Evolutionary conservation across 139 green algal genomes (phyloP).

Genomic region (Coccomyxa sp.): DNA sequence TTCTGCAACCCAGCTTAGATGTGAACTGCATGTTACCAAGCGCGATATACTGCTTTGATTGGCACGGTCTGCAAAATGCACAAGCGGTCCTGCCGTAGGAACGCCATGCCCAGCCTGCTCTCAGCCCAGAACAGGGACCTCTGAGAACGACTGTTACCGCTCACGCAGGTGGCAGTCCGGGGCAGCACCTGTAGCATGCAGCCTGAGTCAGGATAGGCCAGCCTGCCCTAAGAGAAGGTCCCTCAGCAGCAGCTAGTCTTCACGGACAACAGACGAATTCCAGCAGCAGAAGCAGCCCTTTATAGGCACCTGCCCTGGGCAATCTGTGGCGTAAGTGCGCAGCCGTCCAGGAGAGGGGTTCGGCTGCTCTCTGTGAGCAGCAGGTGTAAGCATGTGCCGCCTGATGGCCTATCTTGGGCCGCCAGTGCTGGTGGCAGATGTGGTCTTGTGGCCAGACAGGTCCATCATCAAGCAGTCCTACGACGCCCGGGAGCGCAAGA

Average conservation of each 20-base stretch:
- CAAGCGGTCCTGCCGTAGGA: too few relatives aligned
- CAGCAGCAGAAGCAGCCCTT: not conserved
- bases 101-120: too few relatives aligned
- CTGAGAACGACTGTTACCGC: too few relatives aligned
- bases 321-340: not conserved
- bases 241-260: too few relatives aligned
- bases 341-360: not conserved
- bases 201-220: not conserved
- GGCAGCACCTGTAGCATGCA: not conserved
- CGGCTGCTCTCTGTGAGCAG: not conserved
- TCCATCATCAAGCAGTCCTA: slow-evolving; percentile 96
- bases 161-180: too few relatives aligned
- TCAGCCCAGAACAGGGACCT: too few relatives aligned
- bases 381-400: slow-evolving; percentile 70
- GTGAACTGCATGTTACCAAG: too few relatives aligned
- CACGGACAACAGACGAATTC: not conserved
- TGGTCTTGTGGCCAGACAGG: slow-evolving; percentile 60
- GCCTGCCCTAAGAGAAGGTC: too few relatives aligned
- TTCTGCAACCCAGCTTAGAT: too few relatives aligned
- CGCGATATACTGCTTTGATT: too few relatives aligned
- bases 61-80: too few relatives aligned
- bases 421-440: slow-evolving; percentile 68
- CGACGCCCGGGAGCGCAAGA: slow-evolving; percentile 82
- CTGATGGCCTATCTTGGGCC: slow-evolving; percentile 85
- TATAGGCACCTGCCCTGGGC: too few relatives aligned